Percentiles rank a stretch among this genome's conserved stretches.
These are phyloP conservation scores for Arthromyces matolae DNA, from an alignment of 768 basidiomycete genomes.

Conservation along the genomic window DNA sequence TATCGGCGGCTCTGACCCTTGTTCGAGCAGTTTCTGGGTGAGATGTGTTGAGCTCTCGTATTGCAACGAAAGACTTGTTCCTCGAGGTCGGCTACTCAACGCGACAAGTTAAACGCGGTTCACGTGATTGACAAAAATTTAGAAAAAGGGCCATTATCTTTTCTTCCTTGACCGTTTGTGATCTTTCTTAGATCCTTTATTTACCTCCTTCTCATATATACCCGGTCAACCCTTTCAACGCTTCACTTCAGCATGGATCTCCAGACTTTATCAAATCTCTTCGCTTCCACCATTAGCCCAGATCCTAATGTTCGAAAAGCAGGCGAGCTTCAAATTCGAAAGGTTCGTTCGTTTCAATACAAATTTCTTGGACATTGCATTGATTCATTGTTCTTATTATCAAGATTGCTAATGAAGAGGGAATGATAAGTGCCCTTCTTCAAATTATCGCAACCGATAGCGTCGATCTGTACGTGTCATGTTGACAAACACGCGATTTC, in stretches of 20 bases:
- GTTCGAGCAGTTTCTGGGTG: no score
- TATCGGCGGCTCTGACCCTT: no score
- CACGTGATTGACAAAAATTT: constrained; percentile 19
- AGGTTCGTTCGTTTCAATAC: constrained; percentile 41
- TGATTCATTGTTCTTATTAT: constrained; percentile 7
- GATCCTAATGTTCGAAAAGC: constrained; percentile 86
- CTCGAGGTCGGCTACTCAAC: no score
- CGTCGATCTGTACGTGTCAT: constrained; percentile 67
- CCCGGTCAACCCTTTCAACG: constrained; percentile 7
- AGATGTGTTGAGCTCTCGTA: no score
- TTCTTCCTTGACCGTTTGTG: constrained; percentile 2
- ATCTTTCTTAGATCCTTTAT: constrained; percentile 1
- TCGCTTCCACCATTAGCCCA: constrained; percentile 74
- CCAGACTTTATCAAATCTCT: constrained; percentile 71
- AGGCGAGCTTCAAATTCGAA: constrained; percentile 84
- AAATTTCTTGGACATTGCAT: constrained; percentile 1
- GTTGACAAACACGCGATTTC: constrained; percentile 39
- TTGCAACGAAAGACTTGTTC: no score
- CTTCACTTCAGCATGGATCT: constrained; percentile 53
- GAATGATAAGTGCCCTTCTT: constrained; percentile 77
- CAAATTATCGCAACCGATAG: constrained; percentile 80
- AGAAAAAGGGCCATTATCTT: constrained; percentile 8
- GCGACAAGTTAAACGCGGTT: constrained; percentile 13
- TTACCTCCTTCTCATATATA: constrained; percentile 14
- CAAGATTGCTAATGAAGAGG: constrained; percentile 76